Evolutionary conservation across 208 protist species (phyloP).

Genomic region (Acanthamoeba healyi): DNA sequence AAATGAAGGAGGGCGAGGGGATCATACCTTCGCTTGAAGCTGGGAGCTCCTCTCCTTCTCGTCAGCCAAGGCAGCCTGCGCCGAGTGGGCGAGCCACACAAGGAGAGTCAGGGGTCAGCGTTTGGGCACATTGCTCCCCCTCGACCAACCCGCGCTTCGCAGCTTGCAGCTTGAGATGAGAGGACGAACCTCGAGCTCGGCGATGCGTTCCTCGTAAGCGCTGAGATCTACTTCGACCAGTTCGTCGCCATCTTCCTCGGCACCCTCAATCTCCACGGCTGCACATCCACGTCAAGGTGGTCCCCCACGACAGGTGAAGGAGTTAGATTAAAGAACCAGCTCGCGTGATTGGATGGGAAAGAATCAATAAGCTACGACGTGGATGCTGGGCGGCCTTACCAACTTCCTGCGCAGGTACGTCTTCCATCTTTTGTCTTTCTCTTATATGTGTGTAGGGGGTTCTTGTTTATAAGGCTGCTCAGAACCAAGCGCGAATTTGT

Average conservation of each 20-base stretch:
- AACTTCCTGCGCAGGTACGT: background rate
- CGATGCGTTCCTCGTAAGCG: background rate
- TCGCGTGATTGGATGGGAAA: too few relatives aligned
- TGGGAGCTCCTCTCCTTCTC: slow-evolving; percentile 8
- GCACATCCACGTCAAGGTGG: too few relatives aligned
- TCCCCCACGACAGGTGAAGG: too few relatives aligned
- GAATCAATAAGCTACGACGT: too few relatives aligned
- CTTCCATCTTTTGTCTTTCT: background rate
- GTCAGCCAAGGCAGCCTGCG: background rate
- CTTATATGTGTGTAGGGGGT: background rate
- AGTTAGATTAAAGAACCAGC: too few relatives aligned
- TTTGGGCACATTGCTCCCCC: too few relatives aligned
- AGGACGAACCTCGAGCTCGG: slow-evolving; percentile 11
- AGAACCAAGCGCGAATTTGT: too few relatives aligned
- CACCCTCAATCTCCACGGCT: background rate
- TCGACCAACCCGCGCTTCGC: too few relatives aligned
- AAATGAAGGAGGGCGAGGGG: background rate
- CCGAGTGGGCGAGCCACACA: too few relatives aligned
- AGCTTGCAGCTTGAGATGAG: background rate
- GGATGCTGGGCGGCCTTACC: too few relatives aligned
- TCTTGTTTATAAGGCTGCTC: background rate
- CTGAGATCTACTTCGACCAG: slow-evolving; percentile 3
- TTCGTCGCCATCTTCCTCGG: background rate
- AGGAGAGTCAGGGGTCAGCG: too few relatives aligned
- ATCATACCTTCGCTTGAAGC: slow-evolving; percentile 1